phyloP scores from a whole-genome alignment of 495 filamentous ascomycete species.

The Neurospora africana region DNA sequence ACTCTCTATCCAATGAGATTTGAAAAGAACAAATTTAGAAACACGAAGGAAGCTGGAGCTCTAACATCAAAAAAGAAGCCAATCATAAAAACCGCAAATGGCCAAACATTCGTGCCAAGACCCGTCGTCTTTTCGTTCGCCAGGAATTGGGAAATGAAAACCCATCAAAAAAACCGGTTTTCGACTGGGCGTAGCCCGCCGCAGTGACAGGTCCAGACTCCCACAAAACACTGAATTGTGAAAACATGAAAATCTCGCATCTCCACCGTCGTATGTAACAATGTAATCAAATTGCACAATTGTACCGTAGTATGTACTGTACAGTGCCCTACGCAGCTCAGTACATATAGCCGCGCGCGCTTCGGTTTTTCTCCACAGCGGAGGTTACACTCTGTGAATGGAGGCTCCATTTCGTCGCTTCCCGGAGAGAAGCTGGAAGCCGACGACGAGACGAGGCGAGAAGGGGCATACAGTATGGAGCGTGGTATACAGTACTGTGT shows the following conservation, averaged over 20 bases:
- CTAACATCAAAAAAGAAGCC: not conserved
- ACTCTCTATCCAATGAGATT: not conserved
- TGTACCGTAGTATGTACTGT: not conserved
- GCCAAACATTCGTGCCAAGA: not conserved
- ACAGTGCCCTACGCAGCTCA: not conserved
- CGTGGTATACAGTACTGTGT: not conserved
- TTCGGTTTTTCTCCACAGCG: not conserved
- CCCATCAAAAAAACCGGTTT: not conserved
- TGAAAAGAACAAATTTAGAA: not conserved
- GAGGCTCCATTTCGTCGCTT: not conserved
- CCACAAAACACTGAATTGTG: not conserved
- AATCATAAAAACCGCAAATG: not conserved
- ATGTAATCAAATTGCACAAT: not conserved
- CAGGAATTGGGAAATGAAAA: not conserved
- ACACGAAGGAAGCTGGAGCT: not conserved
- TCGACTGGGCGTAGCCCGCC: not conserved
- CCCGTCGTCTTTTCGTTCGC: not conserved
- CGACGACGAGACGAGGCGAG: not conserved
- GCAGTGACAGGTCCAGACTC: not conserved
- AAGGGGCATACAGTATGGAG: not conserved
- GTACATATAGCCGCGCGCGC: not conserved
- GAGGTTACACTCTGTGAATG: not conserved
- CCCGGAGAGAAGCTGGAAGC: not conserved
- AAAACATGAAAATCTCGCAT: not conserved
- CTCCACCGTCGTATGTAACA: not conserved